Percentiles rank a stretch among this genome's conserved stretches.
These are phyloP conservation scores for Candida patagonica DNA, from an alignment of 805 yeast genomes.

Conservation along the genomic window DNA sequence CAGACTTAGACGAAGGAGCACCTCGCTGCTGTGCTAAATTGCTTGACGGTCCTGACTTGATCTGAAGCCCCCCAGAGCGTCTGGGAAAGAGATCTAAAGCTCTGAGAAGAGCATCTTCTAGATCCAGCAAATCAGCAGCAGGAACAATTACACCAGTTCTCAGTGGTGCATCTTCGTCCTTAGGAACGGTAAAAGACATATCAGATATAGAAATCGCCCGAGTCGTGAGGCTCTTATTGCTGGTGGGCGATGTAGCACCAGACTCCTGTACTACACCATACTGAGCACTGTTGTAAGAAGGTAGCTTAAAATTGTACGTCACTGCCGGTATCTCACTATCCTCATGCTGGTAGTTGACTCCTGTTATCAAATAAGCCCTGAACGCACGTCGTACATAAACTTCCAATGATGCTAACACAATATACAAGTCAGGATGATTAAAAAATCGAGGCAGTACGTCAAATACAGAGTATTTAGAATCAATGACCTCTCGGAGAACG, in stretches of 20 bases:
- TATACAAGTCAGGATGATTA: conserved; percentile 73
- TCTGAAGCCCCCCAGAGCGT: conserved; percentile 29
- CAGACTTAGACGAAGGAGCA: conserved; percentile 14
- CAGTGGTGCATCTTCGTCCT: conserved; percentile 50
- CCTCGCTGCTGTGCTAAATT: conserved; percentile 42
- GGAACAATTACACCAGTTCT: conserved; percentile 84
- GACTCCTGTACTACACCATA: conserved; percentile 44
- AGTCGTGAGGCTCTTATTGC: conserved; percentile 17
- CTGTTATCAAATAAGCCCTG: conserved; percentile 86
- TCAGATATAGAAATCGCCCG: conserved; percentile 91
- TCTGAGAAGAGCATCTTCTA: conserved; percentile 69
- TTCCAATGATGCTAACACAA: conserved; percentile 92
- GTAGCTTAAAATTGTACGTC: conserved; percentile 84
- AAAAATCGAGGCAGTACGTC: conserved; percentile 93
- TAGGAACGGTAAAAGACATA: conserved; percentile 71
- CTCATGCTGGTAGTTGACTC: conserved; percentile 50
- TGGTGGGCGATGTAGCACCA: conserved; percentile 36
- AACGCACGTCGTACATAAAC: conserved; percentile 94
- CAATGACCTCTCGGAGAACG: conserved; percentile 82
- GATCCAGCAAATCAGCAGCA: conserved; percentile 75
- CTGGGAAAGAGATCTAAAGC: conserved; percentile 65
- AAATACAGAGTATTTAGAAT: conserved; percentile 90
- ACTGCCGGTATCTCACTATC: conserved; percentile 50
- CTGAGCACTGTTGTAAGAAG: conserved; percentile 60
- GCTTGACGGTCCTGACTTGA: conserved; percentile 24